Percentiles rank a stretch among this genome's conserved stretches.
These are phyloP conservation scores for Saccharomyces hybrid DNA, from an alignment of 1,139 yeast species.

Conservation along the genomic window DNA sequence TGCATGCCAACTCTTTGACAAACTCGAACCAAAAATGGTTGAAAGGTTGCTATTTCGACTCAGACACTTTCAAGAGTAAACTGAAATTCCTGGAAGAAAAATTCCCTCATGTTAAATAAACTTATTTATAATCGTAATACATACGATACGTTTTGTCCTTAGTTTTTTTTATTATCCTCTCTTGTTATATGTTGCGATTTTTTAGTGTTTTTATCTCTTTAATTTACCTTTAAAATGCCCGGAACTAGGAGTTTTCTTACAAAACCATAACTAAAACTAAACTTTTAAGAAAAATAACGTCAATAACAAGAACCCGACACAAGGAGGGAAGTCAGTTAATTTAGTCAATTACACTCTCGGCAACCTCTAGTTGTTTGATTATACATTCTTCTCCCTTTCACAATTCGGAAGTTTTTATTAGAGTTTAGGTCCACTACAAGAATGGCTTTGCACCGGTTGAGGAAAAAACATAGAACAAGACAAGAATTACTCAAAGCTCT, in stretches of 20 bases:
- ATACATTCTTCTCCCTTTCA: too few species aligned
- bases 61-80: conserved; percentile 60
- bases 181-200: neutral
- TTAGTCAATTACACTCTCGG: too few species aligned
- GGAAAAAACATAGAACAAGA: neutral
- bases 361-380: too few species aligned
- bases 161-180: neutral
- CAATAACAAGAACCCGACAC: too few species aligned
- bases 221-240: too few species aligned
- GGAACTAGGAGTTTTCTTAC: too few species aligned
- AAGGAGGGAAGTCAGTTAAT: too few species aligned
- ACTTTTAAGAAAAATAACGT: too few species aligned
- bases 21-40: conserved; percentile 53
- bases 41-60: conserved; percentile 71
- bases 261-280: too few species aligned
- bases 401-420: too few species aligned
- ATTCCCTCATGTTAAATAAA: conserved; percentile 4
- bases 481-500: neutral
- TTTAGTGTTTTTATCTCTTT: neutral
- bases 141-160: neutral
- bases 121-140: too few species aligned
- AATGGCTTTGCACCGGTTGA: neutral
- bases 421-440: too few species aligned
- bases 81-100: conserved; percentile 36
- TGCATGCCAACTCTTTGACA: conserved; percentile 63